Base-by-base conservation (phyloP, 73 alveolate species). In the Urostyla sp. region DNA sequence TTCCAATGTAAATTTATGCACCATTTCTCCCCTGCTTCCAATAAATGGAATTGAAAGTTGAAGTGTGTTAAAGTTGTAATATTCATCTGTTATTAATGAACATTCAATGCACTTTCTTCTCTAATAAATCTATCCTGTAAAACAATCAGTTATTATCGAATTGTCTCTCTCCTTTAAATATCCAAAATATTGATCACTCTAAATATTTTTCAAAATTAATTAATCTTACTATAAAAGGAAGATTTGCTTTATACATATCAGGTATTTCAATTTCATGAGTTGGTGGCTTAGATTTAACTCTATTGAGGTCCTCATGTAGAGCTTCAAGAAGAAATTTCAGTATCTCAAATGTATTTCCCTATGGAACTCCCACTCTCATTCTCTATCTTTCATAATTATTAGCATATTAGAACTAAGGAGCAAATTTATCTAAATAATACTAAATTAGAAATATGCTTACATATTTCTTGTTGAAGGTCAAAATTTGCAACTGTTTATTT, bases 231-330 rank as follows among this genome's bases (percentile, higher is more conserved):
- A 63, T 63, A 28, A 63, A 63, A n/a, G 37, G 49, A n/a, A 63
- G 37, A 40, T 63, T 63, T 21, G 11, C 36, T 5, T 13, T 6
- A 57, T 43, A 43, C 4, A 60, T 63, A 13, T 60, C 44, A 38
- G 79, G 79, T 20, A 63, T 63, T 21, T 63, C 79, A n/a, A 63
- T 38, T 21, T 63, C 79, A 37, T 36, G 28, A 20, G 50, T 4
- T 7, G 79, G 79, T n/a, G 79, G 79, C 26, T 63, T 63, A 5
- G 44, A n/a, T 40, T 63, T 63, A 8, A 63, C 45, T n/a, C 79
- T 36, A 63, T 63, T 63, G 6, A 63, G 5, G 15, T 63, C 79
- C 44, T 63, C 79, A 63, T 63, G 79, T 20, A 63, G 23, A 23
- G 61, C 7, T 40, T 63, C 79, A 38, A 40, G 37, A 43, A 63